These are phyloP conservation scores for Phyllosticta ampelicida DNA, from an alignment of 2,329 filamentous ascomycete species.

Conservation along the genomic window DNA sequence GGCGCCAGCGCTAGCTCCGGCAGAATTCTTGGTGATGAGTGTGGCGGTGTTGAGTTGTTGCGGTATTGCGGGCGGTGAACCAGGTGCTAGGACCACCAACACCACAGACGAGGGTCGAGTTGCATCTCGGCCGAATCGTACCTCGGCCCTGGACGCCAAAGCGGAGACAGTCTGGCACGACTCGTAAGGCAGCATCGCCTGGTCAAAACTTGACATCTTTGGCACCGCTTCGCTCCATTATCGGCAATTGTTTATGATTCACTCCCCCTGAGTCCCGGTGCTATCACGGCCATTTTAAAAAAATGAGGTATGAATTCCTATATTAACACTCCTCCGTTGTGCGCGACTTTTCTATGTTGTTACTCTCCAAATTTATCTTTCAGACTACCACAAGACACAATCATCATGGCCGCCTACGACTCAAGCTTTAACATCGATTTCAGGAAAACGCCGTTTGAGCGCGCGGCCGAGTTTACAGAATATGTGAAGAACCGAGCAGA, in stretches of 20 bases:
- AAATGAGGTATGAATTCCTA: background rate
- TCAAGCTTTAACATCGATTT: background rate
- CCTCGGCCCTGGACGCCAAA: background rate
- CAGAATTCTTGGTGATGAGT: too few species aligned
- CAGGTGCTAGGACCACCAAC: too few species aligned
- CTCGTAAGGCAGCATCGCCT: background rate
- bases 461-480: constrained; percentile 15
- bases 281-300: background rate
- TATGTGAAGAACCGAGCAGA: constrained; percentile 3
- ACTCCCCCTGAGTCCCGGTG: background rate
- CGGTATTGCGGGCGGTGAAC: too few species aligned
- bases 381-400: background rate
- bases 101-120: too few species aligned
- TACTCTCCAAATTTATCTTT: too few species aligned
- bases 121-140: too few species aligned
- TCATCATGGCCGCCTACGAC: background rate
- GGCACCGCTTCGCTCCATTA: background rate
- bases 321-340: background rate
- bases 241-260: background rate
- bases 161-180: background rate
- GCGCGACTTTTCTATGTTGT: background rate
- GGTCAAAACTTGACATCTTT: background rate
- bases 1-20: too few species aligned
- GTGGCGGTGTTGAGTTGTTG: too few species aligned
- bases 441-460: constrained; percentile 15